Percentiles rank a stretch among this genome's conserved stretches.
Evolutionary conservation across 73 alveolate species (phyloP).

Genomic region (Paramecium tetraurelia): DNA sequence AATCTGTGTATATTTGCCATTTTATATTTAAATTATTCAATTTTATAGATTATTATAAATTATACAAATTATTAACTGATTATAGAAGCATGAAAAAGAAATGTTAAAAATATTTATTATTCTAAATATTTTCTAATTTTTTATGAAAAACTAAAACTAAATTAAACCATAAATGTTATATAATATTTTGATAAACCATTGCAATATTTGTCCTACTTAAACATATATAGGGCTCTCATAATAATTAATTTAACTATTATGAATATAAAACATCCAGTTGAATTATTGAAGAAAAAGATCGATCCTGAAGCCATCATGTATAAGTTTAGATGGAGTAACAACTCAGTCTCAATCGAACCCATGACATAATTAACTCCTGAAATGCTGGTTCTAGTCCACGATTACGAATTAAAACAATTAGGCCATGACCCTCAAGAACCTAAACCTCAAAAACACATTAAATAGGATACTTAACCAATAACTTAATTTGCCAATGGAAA

Average conservation of each 20-base stretch:
- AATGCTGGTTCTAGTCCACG: not conserved
- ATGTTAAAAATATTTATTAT: not conserved
- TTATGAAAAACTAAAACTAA: not conserved
- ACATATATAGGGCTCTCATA: not conserved
- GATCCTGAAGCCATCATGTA: constrained; percentile 28
- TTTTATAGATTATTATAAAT: not conserved
- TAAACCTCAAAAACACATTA: not conserved
- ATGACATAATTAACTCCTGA: not conserved
- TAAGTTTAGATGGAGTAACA: constrained; percentile 9
- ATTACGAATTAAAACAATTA: not conserved
- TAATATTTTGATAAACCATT: not conserved
- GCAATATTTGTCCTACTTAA: not conserved
- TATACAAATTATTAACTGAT: not conserved
- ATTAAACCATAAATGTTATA: not conserved
- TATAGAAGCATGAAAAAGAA: not conserved
- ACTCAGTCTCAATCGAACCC: not conserved
- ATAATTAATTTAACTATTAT: not conserved
- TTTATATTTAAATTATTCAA: not conserved
- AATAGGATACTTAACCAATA: not conserved
- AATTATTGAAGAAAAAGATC: constrained; percentile 15
- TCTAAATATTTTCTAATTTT: not conserved
- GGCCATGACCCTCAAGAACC: not conserved
- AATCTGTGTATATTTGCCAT: constrained; percentile 16
- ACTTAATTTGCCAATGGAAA: not conserved
- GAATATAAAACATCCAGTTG: constrained; percentile 1